Conservation (phyloP, 495 filamentous ascomycete genomes). For the Cryomyces minteri region DNA sequence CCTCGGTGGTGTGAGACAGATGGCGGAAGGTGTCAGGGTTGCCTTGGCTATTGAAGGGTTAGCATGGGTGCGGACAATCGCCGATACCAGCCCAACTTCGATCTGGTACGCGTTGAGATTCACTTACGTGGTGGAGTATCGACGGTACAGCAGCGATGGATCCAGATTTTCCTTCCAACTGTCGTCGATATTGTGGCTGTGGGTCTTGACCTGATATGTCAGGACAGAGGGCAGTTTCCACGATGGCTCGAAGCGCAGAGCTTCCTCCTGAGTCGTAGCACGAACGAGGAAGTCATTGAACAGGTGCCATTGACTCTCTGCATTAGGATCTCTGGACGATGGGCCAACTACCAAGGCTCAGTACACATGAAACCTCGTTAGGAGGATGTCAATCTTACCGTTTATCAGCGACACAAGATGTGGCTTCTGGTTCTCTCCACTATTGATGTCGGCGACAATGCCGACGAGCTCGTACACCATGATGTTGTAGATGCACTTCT, state of each 20-base stretch:
- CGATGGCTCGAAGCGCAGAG: slow-evolving; percentile 63
- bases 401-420: slow-evolving; percentile 87
- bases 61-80: not conserved
- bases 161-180: slow-evolving; percentile 73
- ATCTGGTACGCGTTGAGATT: not conserved
- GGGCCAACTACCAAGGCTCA: slow-evolving; percentile 38
- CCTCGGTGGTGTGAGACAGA: slow-evolving; percentile 44
- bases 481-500: slow-evolving; percentile 44
- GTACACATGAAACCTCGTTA: not conserved
- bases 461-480: slow-evolving; percentile 86
- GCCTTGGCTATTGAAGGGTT: not conserved
- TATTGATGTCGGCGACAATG: slow-evolving; percentile 72
- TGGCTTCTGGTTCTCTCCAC: slow-evolving; percentile 61
- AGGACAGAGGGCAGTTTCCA: slow-evolving; percentile 88
- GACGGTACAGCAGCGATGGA: slow-evolving; percentile 62
- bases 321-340: slow-evolving; percentile 31
- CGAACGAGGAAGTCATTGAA: slow-evolving; percentile 96
- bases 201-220: slow-evolving; percentile 61
- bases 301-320: slow-evolving; percentile 63
- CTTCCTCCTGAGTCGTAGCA: slow-evolving; percentile 59
- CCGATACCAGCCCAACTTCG: not conserved
- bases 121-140: slow-evolving; percentile 42
- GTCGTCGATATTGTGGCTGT: slow-evolving; percentile 59
- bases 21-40: slow-evolving; percentile 29
- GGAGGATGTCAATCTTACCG: slow-evolving; percentile 24